Evolutionary conservation across 2,329 filamentous ascomycete genomes (phyloP).

Genomic region (Beauveria sp.): DNA sequence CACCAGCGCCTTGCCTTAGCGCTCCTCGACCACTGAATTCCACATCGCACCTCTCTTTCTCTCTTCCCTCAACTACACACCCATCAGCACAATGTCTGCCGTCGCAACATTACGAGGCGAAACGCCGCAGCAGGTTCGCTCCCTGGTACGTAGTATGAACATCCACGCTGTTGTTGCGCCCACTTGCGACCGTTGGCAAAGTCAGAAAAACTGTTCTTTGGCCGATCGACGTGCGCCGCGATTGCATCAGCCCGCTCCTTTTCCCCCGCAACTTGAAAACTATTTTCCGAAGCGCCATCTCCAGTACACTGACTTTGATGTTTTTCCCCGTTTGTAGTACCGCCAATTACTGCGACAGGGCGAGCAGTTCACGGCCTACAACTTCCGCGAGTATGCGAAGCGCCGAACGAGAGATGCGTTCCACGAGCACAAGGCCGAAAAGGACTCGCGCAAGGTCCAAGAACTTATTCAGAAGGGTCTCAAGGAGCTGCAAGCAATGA

Average conservation of each 20-base stretch:
- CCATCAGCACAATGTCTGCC: conserved; percentile 27
- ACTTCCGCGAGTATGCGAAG: conserved; percentile 94
- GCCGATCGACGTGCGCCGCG: background rate
- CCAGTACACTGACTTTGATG: background rate
- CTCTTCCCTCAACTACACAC: background rate
- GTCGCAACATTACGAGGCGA: conserved; percentile 39
- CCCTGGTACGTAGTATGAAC: conserved; percentile 38
- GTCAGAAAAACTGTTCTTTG: background rate
- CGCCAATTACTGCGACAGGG: conserved; percentile 84
- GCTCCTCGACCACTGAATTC: conserved; percentile 6
- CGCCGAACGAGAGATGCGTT: conserved; percentile 88
- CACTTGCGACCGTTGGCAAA: background rate
- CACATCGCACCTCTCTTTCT: conserved; percentile 4
- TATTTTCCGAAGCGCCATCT: background rate
- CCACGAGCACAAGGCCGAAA: conserved; percentile 65
- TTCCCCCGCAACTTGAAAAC: background rate
- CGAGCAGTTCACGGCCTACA: conserved; percentile 84
- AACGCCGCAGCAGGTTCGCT: conserved; percentile 49
- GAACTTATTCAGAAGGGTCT: conserved; percentile 84
- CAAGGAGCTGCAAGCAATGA: conserved; percentile 79
- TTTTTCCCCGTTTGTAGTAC: conserved; percentile 50
- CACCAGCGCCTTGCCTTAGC: conserved; percentile 4
- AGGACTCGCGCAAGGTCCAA: conserved; percentile 71
- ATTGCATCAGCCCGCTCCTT: background rate
- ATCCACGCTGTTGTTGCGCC: background rate